phyloP scores from a whole-genome alignment of 1,284 basidiomycete genomes.

The Ustilago sp. region DNA sequence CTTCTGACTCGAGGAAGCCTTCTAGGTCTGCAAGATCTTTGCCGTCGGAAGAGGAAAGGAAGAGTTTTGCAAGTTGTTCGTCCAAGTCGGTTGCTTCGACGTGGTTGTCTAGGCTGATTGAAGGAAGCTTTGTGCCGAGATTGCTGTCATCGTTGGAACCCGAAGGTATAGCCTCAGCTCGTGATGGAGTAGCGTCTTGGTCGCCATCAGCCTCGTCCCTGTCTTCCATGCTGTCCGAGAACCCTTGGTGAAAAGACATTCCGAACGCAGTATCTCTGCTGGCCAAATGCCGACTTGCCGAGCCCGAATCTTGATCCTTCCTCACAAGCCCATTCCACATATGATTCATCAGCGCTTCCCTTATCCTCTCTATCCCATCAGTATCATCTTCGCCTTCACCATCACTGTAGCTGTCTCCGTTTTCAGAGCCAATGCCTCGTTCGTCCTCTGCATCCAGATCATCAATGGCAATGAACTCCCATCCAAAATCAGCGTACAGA shows the following conservation, averaged over 20 bases:
- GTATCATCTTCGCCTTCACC: conserved; percentile 27
- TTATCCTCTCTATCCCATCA: conserved; percentile 54
- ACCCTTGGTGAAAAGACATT: conserved; percentile 7
- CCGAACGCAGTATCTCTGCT: background rate
- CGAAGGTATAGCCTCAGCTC: background rate
- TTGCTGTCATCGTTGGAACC: background rate
- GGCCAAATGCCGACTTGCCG: background rate
- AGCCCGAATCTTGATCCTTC: conserved; percentile 18
- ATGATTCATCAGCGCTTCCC: conserved; percentile 60
- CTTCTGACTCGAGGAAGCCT: conserved; percentile 47
- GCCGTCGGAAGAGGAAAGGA: conserved; percentile 18
- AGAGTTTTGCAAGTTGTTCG: conserved; percentile 40
- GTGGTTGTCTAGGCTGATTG: conserved; percentile 12
- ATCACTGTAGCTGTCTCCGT: conserved; percentile 28
- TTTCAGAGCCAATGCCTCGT: background rate
- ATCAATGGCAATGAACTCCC: conserved; percentile 60
- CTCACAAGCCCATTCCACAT: conserved; percentile 57
- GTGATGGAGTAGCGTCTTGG: conserved; percentile 11
- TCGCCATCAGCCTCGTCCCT: conserved; percentile 6
- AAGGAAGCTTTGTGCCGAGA: conserved; percentile 1
- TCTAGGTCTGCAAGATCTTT: conserved; percentile 43
- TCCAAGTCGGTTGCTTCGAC: conserved; percentile 28
- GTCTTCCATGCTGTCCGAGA: conserved; percentile 10
- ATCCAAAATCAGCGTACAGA: conserved; percentile 57
- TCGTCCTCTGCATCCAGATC: conserved; percentile 22